Evolutionary conservation across 1,139 yeast genomes (phyloP).

Genomic region (Lodderomyces orthopsilosis): DNA sequence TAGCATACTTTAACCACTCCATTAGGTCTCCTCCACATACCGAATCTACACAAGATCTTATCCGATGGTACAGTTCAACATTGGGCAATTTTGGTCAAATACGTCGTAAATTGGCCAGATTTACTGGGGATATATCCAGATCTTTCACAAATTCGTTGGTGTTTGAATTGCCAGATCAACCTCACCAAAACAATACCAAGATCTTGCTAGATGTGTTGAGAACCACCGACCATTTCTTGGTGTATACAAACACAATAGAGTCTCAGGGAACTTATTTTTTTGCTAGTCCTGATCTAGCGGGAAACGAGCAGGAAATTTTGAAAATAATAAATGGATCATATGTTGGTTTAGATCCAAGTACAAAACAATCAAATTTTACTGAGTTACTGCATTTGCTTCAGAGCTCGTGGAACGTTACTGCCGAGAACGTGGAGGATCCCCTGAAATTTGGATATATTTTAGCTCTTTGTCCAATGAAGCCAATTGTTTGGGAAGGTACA

Average conservation of each 20-base stretch:
- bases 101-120: conserved; percentile 80
- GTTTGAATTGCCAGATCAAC: conserved; percentile 49
- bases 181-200: conserved; percentile 50
- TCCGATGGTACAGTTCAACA: conserved; percentile 77
- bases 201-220: conserved; percentile 56
- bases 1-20: conserved; percentile 71
- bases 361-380: conserved; percentile 28
- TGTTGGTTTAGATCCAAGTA: conserved; percentile 37
- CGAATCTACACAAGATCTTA: conserved; percentile 50
- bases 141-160: conserved; percentile 76
- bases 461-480: conserved; percentile 76
- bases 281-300: conserved; percentile 59
- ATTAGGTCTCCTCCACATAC: conserved; percentile 61
- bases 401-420: conserved; percentile 9
- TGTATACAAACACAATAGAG: conserved; percentile 72
- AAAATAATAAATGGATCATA: conserved; percentile 43
- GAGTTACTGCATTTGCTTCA: conserved; percentile 27
- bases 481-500: conserved; percentile 89
- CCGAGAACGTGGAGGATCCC: conserved; percentile 18
- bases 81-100: conserved; percentile 84
- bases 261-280: conserved; percentile 72
- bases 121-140: conserved; percentile 64
- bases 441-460: conserved; percentile 60
- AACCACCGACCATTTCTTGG: conserved; percentile 71
- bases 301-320: conserved; percentile 41